Evolutionary conservation across 2,329 filamentous ascomycete species (phyloP), one percentile per base, ranked within the genome.

Genomic region (Pseudogymnoascus sp.): DNA sequence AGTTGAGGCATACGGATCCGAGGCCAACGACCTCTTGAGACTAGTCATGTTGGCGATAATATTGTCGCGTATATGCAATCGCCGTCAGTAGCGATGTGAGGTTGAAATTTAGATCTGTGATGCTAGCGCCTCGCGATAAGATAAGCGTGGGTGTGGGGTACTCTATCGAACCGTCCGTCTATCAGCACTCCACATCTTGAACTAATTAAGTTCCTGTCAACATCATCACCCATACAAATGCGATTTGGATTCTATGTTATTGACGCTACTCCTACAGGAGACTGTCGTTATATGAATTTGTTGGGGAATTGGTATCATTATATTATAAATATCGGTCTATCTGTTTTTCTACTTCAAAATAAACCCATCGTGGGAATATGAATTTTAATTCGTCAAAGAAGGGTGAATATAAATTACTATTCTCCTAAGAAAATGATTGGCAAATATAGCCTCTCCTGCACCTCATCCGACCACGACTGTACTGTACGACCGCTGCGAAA

Each of bases 1-100:
- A 72, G 89, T 96, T 55, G 87, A 80, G 31, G 86, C 82, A 64
- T 79, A 73, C 10, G 81, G 76, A 62, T 84, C 82, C 26, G 77
- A 74, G 26, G 78, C 80, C 52, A 79, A 72, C 7, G 80, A 78
- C 71, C 85, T 75, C 73, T 88, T 89, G 65, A 89, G 79, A 70
- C 84, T 88, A 64, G 85, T 83, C 86, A 89, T 88, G 16, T 62
- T 71, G 63, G 64, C 37, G 35, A 55, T 62, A n/a, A 35, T 49
- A 26, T 59, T 62, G 43, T 35, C 35, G 60, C 33, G 60, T 55
- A 37, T 26, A 11, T 4, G 35, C 39, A 55, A 33, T 62, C 29
- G 60, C 45, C 45, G 6, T 38, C 31, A 31, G 10, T 45, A 45
- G 4, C 43, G 59, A 45, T 61, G 23, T 52, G 38, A 62, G 33